Base-by-base conservation (phyloP, 192 early-diverging fungal species). In the Backusella psychrophila region DNA sequence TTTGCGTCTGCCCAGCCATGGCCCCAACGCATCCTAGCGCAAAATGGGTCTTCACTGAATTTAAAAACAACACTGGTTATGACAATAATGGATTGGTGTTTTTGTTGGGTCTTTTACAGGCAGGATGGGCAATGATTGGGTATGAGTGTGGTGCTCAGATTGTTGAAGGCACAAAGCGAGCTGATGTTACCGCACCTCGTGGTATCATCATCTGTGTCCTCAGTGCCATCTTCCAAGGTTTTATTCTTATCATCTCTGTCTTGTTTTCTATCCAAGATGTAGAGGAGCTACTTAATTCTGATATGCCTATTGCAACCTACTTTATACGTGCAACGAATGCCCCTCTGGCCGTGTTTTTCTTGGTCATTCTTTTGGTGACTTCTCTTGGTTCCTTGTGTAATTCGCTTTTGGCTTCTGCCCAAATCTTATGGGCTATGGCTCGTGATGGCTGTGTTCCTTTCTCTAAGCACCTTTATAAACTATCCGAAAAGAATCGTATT, bases 51-150 rank as follows among this genome's bases (percentile, higher is more conserved):
- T 87, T 87, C 52, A 83, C 86, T 5, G 52, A 69, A 33, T 87
- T 83, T 34, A 80, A 78, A 68, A 87, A 87, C 59, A 83, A 83
- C 31, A 87, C 86, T 44, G 86, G 86, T 31, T 87, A 81, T 66
- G 76, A 76, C 38, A 87, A 82, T 56, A 34, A 49, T 41, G 83
- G 79, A n/a, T 78, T 82, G 23, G 85, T 84, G 19, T 84, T 84
- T 67, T 74, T 87, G 17, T 68, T 87, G 26, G 83, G 83, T 69
- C 76, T 85, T 17, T 74, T 87, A 6, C 85, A 87, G 42, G 80
- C 85, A 6, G 83, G 84, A 12, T 87, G 84, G 77, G 83, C 83
- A 11, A 66, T 87, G 80, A 82, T 84, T 23, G 68, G 68, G 4
- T 69, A 69, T 36, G 68, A 69, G 19, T 41, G 35, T n/a, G 68